phyloP scores from a whole-genome alignment of 2,329 filamentous ascomycete genomes.

The Berkeleyomyces basicola region DNA sequence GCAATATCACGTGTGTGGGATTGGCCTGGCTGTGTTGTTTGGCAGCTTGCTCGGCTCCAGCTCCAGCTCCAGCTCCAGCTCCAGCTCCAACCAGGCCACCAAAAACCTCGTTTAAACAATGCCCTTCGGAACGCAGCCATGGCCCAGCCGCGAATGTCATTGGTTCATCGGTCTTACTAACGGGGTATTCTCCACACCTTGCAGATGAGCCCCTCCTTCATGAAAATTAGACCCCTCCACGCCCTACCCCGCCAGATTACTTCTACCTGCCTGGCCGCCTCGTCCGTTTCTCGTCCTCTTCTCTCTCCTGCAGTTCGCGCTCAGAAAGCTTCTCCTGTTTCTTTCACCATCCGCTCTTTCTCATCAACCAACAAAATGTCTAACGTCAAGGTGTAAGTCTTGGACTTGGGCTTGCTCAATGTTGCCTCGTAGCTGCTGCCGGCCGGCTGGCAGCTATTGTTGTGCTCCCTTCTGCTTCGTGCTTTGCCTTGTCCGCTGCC shows the following conservation, averaged over 20 bases:
- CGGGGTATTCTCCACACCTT: constrained; percentile 24
- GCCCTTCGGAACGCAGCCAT: constrained; percentile 7
- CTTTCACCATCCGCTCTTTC: constrained; percentile 29
- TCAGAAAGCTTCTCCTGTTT: constrained; percentile 23
- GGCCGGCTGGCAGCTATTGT: not conserved
- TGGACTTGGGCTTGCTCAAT: not conserved
- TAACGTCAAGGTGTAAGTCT: constrained; percentile 45
- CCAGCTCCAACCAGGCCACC: not conserved
- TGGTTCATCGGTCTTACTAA: constrained; percentile 22
- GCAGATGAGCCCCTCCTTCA: constrained; percentile 30
- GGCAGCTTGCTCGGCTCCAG: not conserved
- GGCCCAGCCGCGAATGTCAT: constrained; percentile 15
- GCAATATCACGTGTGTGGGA: not conserved
- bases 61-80: not conserved
- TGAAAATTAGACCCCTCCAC: constrained; percentile 25
- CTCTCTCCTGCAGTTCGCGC: constrained; percentile 20
- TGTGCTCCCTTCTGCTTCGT: not conserved
- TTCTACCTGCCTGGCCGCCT: constrained; percentile 20
- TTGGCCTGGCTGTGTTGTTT: not conserved
- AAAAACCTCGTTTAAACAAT: constrained; percentile 1
- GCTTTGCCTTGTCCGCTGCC: too few species aligned
- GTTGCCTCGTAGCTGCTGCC: not conserved
- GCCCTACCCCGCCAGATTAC: constrained; percentile 27
- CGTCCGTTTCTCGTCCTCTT: constrained; percentile 25
- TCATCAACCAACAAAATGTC: constrained; percentile 48